These are phyloP conservation scores for Saccharomycopsis phalli DNA, from an alignment of 1,139 yeast genomes.

Conservation along the genomic window DNA sequence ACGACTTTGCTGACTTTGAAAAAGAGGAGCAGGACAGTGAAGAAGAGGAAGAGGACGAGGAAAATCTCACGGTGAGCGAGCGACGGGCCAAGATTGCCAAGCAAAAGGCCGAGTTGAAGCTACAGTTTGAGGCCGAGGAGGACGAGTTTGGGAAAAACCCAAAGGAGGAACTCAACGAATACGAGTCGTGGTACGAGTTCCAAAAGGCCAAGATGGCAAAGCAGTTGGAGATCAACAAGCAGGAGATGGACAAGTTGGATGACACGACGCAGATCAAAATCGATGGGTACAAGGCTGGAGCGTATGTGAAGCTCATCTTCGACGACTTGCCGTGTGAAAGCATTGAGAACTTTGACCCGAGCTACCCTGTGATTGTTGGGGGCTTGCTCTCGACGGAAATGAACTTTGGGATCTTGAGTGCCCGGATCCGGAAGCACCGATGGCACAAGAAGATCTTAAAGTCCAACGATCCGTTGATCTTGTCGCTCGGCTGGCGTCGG, in stretches of 20 bases:
- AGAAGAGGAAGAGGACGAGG: conserved; percentile 29
- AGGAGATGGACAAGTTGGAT: conserved; percentile 68
- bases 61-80: conserved; percentile 48
- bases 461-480: conserved; percentile 88
- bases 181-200: conserved; percentile 94
- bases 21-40: conserved; percentile 42
- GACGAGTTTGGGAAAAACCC: conserved; percentile 27
- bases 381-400: conserved; percentile 87
- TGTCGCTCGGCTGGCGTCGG: conserved; percentile 97
- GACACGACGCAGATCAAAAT: conserved; percentile 64
- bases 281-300: conserved; percentile 91
- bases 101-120: conserved; percentile 77
- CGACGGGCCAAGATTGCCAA: conserved; percentile 78
- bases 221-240: conserved; percentile 87
- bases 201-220: conserved; percentile 96
- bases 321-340: conserved; percentile 85
- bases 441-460: conserved; percentile 97
- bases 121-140: conserved; percentile 85
- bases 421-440: conserved; percentile 92
- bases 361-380: conserved; percentile 79
- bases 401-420: conserved; percentile 87
- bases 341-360: conserved; percentile 76
- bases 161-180: conserved; percentile 63
- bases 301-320: conserved; percentile 85
- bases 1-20: conserved; percentile 46